A percentile compares a stretch with the other conserved stretches of the same genome.
These are phyloP conservation scores for Cyclotella sp. DNA, from an alignment of 108 stramenopile genomes.

Conservation along the genomic window DNA sequence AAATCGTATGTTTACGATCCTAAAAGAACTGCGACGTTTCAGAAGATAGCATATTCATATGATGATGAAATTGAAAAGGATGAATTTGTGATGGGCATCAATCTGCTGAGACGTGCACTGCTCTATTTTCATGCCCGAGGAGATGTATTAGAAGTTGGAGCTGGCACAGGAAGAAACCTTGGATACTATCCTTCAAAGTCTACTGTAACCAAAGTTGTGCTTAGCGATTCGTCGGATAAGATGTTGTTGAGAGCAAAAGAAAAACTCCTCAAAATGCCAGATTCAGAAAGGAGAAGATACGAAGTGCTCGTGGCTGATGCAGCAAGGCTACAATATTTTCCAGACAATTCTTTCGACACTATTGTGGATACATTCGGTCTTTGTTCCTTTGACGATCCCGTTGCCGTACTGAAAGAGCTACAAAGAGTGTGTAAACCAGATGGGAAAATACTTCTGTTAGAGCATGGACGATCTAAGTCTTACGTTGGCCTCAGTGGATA, in stretches of 20 bases:
- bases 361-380: conserved; percentile 95
- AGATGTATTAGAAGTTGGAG: conserved; percentile 85
- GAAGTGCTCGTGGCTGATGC: conserved; percentile 69
- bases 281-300: conserved; percentile 46
- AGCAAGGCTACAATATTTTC: conserved; percentile 52
- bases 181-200: conserved; percentile 62
- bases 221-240: conserved; percentile 77
- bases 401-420: conserved; percentile 81
- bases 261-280: conserved; percentile 54
- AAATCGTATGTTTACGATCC: conserved; percentile 59
- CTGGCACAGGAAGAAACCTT: conserved; percentile 89
- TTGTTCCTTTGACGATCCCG: conserved; percentile 90
- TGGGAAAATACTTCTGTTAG: conserved; percentile 81
- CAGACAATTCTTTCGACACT: conserved; percentile 80
- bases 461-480: conserved; percentile 77
- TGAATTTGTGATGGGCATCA: conserved; percentile 82
- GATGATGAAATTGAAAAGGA: conserved; percentile 77
- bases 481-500: conserved; percentile 65
- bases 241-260: conserved; percentile 78
- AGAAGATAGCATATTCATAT: conserved; percentile 72
- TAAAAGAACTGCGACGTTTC: conserved; percentile 63
- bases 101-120: conserved; percentile 69
- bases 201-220: conserved; percentile 64
- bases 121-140: conserved; percentile 85
- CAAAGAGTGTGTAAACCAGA: conserved; percentile 83